Base-by-base conservation (phyloP, 108 stramenopile species). In the Skeletonema costatum region DNA sequence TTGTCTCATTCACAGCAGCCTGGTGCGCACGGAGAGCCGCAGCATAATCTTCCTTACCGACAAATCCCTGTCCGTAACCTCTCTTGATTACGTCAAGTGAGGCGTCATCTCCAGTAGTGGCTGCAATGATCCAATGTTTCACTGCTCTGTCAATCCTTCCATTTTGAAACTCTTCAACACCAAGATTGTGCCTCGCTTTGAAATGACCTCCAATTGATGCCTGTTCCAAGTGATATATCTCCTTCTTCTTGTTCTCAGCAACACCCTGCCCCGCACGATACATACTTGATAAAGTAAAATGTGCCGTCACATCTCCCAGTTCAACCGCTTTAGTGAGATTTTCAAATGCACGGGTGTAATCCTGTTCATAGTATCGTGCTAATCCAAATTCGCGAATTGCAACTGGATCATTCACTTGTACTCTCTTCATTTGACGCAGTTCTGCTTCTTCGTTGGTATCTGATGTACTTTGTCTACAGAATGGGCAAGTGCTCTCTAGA, bases 11-110 rank as follows among this genome's bases (percentile, higher is more conserved):
- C 5, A n/a, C n/a, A 33, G 63, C 29, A 5, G n/a, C 25, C 32
- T 64, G 63, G 25, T 64, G 63, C 1, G 63, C 63, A 64, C 63
- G 63, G 7, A 64, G 63, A 64, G 32, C 32, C 7, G 25, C 25
- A 5, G 63, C 63, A 64, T 32, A 64, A 33, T 64, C 32, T n/a
- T 64, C 63, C 11, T 38, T 64, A 25, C 19, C 35, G n/a, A 64
- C 63, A 30, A 32, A 33, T 29, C 63, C 63, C 16, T 21, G 63
- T 12, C 5, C 25, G 63, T 6, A 64, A 7, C 63, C 63, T 29
- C 25, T 39, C 63, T 38, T 29, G 32, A 64, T 33, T 6, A 6
- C 7, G 30, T 64, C 32, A 6, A 64, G 5, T n/a, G 63, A 8
- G 11, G 5, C 6, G 25, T 64, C 63, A 25, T 33, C 63, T 25